Evolutionary conservation across 352 stramenopile genomes (phyloP), one percentile per base, ranked within the genome.

Genomic region (Phytophthora quininea): DNA sequence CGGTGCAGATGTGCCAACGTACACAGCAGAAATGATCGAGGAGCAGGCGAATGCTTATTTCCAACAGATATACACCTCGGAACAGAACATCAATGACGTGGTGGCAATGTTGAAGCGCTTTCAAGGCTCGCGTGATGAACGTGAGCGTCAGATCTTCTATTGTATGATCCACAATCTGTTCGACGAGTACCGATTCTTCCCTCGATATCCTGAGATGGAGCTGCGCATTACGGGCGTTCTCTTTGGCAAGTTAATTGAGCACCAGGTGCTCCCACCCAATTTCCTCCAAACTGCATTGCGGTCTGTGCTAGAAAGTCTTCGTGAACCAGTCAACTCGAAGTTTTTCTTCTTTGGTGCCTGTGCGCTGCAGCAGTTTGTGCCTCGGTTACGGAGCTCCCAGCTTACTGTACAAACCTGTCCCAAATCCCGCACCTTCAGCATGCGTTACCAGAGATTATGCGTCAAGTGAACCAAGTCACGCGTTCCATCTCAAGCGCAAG

Each of bases 121-220:
- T 86, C 98, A 99, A 82, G 88, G 84, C 27, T 99, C 95, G 12
- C 91, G 91, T 8, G 97, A 99, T 62, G 87, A 92, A 33, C 91
- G 95, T 49, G 97, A 99, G 69, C 97, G 98, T 54, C 97, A 99
- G 75, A 99, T 99, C 67, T 99, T 99, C 76, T 98, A 98, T 46
- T 99, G 96, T 72, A 99, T 99, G 97, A 98, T 99, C 64, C 97
- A 99, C 80, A 99, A 99, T 73, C 79, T 99, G 2, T 99, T 99
- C 74, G 97, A 99, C 69, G 97, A 99, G 78, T 99, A 99, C 76
- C 88, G 97, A 54, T 99, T 99, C 82, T 99, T 99, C 72, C 96
- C 97, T 40, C 97, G 98, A 63, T 99, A 99, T 72, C 97, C 97
- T 6, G 97, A 99, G 74, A 99, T 99, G 82, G 97, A 99, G 74